Evolutionary conservation across 176 grass and related monocot genomes (phyloP), one percentile per base, ranked within the genome.

Genomic region (Oryza glaberrima): DNA sequence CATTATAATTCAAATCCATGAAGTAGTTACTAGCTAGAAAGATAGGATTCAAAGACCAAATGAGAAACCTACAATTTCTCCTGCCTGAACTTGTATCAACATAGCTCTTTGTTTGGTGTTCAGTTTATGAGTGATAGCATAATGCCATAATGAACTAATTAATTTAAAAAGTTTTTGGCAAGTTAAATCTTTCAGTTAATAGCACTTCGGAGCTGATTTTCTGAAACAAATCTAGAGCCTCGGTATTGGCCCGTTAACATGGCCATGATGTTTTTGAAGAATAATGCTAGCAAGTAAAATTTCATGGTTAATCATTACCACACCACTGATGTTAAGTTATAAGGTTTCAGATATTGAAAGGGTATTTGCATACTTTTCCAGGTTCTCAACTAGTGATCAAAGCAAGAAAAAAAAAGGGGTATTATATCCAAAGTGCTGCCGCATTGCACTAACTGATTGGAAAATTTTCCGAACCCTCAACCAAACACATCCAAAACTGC

Each of bases 11-110:
- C 3, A 28, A 71, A 86, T 75, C 23, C 36, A 68, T 73, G 15
- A 66, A 67, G 77, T 81, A 77, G 44, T 6, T 81, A 32, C 28
- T 34, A 19, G 45, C 68, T 28, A 70, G 48, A 89, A 73, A 81
- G 4, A 81, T 70, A 30, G 30, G 17, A 9, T 40, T 0, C 13
- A 69, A 89, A 70, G 30, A 51, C n/a, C 41, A 81, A 72, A 77
- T 1, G 4, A 52, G 16, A 65, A 77, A 25, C 49, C 54, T 58
- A n/a, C 52, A 7, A 11, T 69, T 52, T 69, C 71, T 26, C 52
- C 28, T 85, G 34, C 35, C 36, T 3, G 6, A 43, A 65, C 40
- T 17, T 48, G 40, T 10, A 74, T 65, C 8, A 34, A 45, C 20
- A 1, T 12, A 48, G 46, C 17, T 65, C 25, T 43, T 65, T 74